These are phyloP conservation scores for Guillardia theta DNA, from an alignment of 78 protist genomes.

Conservation along the genomic window DNA sequence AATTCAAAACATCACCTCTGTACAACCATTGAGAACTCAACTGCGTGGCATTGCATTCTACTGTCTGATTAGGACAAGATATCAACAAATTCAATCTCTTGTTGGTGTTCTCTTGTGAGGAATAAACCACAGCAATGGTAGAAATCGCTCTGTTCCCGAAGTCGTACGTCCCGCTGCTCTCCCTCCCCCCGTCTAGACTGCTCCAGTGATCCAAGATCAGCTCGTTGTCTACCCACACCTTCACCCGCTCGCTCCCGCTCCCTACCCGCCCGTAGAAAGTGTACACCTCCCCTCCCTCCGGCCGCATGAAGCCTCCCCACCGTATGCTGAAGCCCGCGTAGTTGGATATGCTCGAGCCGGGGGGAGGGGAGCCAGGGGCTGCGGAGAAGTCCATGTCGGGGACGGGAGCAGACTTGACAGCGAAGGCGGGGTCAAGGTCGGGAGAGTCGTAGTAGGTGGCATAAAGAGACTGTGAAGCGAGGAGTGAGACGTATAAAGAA, in stretches of 20 bases:
- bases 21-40: no score
- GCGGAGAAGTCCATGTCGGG: neutral
- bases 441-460: conserved; percentile 14
- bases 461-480: neutral
- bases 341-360: neutral
- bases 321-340: neutral
- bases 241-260: neutral
- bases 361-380: neutral
- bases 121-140: no score
- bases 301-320: conserved; percentile 2
- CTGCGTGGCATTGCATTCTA: no score
- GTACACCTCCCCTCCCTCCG: neutral
- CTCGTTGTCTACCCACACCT: conserved; percentile 9
- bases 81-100: no score
- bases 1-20: no score
- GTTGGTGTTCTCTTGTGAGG: no score
- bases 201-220: neutral
- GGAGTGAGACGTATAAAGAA: neutral
- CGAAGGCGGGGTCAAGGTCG: neutral
- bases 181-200: neutral
- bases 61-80: no score
- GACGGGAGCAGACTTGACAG: neutral
- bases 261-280: neutral
- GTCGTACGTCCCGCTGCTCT: neutral
- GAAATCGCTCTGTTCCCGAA: neutral